phyloP scores from a whole-genome alignment of 495 filamentous ascomycete species.

The Lasiosphaeria miniovina region DNA sequence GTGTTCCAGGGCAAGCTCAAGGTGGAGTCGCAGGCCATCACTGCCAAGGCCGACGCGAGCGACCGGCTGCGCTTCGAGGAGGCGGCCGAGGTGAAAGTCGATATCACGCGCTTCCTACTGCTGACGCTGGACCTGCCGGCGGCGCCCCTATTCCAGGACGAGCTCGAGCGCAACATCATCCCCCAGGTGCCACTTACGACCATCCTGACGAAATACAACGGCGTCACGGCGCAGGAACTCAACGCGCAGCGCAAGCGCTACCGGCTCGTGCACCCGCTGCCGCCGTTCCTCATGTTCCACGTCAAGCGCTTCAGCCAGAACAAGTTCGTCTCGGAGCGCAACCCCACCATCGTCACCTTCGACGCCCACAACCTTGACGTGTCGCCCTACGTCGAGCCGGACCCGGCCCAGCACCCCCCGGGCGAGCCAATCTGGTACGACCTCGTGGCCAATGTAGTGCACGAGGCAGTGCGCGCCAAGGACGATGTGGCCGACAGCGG shows the following conservation, averaged over 20 bases:
- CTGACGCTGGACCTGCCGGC: constrained; percentile 90
- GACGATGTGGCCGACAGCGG: constrained; percentile 71
- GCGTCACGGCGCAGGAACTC: constrained; percentile 81
- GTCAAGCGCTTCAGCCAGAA: constrained; percentile 96
- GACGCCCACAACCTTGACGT: constrained; percentile 79
- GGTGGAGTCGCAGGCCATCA: constrained; percentile 92
- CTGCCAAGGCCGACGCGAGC: constrained; percentile 79
- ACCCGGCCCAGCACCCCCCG: constrained; percentile 49
- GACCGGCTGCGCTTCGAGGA: constrained; percentile 94
- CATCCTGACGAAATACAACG: constrained; percentile 93
- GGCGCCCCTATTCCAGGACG: constrained; percentile 95
- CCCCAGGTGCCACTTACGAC: constrained; percentile 89
- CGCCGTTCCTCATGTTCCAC: constrained; percentile 89
- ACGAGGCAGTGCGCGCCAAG: constrained; percentile 77
- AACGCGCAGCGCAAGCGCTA: constrained; percentile 82
- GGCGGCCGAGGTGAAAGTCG: constrained; percentile 72
- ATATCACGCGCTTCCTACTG: constrained; percentile 76
- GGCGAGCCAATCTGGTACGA: constrained; percentile 94
- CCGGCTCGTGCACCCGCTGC: constrained; percentile 85
- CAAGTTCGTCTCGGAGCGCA: constrained; percentile 92
- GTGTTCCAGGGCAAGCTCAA: constrained; percentile 92
- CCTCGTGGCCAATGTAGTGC: constrained; percentile 91
- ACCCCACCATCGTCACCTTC: constrained; percentile 97
- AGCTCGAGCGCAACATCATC: constrained; percentile 87
- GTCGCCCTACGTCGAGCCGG: constrained; percentile 71